A percentile compares a stretch with the other conserved stretches of the same genome.
phyloP scores from a whole-genome alignment of 1,284 basidiomycete species.

The Chondrostereum purpureum region DNA sequence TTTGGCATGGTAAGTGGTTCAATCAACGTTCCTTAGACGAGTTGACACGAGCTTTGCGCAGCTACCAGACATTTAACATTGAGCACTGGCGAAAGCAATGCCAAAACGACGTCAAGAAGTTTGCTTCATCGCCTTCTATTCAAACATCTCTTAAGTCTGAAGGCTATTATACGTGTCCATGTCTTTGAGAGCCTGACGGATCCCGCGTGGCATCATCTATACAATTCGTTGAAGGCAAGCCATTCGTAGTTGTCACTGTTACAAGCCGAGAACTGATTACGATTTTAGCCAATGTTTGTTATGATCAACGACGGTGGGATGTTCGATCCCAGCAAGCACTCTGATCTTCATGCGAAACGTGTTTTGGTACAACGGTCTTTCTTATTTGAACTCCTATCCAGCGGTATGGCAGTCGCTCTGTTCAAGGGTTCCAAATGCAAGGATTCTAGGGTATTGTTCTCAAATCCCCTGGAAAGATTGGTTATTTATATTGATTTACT shows the following conservation, averaged over 20 bases:
- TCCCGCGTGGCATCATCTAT: too few relatives aligned
- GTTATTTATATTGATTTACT: neutral
- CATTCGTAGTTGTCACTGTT: too few relatives aligned
- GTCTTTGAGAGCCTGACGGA: slow-evolving; percentile 40
- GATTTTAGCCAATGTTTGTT: slow-evolving; percentile 57
- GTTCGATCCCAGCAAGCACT: slow-evolving; percentile 12
- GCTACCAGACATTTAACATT: too few relatives aligned
- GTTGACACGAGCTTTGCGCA: too few relatives aligned
- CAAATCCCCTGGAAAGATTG: neutral
- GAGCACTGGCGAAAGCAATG: too few relatives aligned
- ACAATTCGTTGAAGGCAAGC: too few relatives aligned
- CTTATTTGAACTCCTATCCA: slow-evolving; percentile 38
- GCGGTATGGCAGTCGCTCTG: slow-evolving; percentile 44
- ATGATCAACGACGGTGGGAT: slow-evolving; percentile 49
- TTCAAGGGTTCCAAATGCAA: slow-evolving; percentile 49
- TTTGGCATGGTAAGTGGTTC: slow-evolving; percentile 55
- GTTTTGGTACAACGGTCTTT: slow-evolving; percentile 43
- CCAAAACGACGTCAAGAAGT: slow-evolving; percentile 38
- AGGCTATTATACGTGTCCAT: slow-evolving; percentile 34
- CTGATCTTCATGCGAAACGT: slow-evolving; percentile 24
- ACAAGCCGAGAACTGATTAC: neutral
- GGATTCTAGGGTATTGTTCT: slow-evolving; percentile 49
- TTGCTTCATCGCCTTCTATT: slow-evolving; percentile 48
- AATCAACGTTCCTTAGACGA: too few relatives aligned
- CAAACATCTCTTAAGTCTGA: slow-evolving; percentile 38